These are phyloP conservation scores for Sarcodon sp. DNA, from an alignment of 768 basidiomycete genomes.

Conservation along the genomic window DNA sequence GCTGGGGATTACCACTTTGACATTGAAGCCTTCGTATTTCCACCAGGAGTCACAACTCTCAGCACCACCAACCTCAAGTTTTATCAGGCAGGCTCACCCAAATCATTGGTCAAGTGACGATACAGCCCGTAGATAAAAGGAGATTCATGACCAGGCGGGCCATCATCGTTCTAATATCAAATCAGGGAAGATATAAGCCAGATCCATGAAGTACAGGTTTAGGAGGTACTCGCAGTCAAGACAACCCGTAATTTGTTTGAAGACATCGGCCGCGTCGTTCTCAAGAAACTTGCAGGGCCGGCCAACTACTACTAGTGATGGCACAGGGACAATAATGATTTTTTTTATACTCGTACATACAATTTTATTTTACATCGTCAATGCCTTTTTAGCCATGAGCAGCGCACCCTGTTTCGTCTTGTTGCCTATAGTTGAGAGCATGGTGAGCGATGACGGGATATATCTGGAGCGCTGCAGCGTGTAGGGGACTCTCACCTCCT, in stretches of 20 bases:
- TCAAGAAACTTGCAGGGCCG: not conserved
- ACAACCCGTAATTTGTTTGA: conserved; percentile 20
- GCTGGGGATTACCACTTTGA: conserved; percentile 70
- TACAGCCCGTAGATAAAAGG: conserved; percentile 70
- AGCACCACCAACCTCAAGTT: not conserved
- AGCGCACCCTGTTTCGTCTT: conserved; percentile 84
- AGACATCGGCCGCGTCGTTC: conserved; percentile 9
- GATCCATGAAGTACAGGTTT: not conserved
- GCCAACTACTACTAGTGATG: not conserved
- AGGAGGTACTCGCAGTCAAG: conserved; percentile 26
- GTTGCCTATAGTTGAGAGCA: conserved; percentile 43
- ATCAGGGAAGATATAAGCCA: not conserved
- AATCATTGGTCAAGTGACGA: conserved; percentile 37
- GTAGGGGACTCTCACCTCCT: conserved; percentile 55
- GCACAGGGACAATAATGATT: too few relatives aligned
- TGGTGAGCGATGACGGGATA: not conserved
- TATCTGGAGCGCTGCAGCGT: not conserved
- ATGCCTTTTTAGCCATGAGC: conserved; percentile 58
- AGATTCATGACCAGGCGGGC: conserved; percentile 61
- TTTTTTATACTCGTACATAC: too few relatives aligned
- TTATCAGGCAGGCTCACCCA: conserved; percentile 45
- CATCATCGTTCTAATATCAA: conserved; percentile 64
- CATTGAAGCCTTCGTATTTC: conserved; percentile 58
- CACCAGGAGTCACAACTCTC: conserved; percentile 1
- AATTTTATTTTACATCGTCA: conserved; percentile 18